Evolutionary conservation across 2,329 filamentous ascomycete genomes (phyloP).

Genomic region (Fusarium praegraminearum): DNA sequence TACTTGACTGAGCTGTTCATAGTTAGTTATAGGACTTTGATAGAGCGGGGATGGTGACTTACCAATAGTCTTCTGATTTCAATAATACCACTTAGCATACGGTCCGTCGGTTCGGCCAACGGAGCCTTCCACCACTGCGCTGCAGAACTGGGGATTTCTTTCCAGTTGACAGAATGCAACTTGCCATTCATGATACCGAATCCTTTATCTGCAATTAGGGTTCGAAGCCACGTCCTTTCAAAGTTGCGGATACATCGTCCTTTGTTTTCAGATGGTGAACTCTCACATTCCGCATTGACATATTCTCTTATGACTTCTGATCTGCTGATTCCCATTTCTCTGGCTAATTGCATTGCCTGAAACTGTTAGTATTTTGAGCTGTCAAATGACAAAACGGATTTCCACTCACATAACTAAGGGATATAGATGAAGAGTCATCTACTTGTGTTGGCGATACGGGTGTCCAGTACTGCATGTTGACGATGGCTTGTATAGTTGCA

Average conservation of each 20-base stretch:
- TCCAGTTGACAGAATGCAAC: slow-evolving; percentile 14
- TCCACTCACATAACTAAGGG: slow-evolving; percentile 2
- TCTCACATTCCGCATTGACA: slow-evolving; percentile 1
- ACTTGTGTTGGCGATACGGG: slow-evolving; percentile 6
- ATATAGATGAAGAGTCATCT: slow-evolving; percentile 15
- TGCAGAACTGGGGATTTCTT: slow-evolving; percentile 4
- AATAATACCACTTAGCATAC: slow-evolving; percentile 13
- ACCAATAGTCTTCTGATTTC: slow-evolving; percentile 15
- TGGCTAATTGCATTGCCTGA: slow-evolving; percentile 13
- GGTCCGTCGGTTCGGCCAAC: slow-evolving; percentile 10
- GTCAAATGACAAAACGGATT: fast-evolving
- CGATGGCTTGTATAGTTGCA: slow-evolving; percentile 15
- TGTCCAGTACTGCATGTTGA: slow-evolving; percentile 19
- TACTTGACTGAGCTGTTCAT: not conserved
- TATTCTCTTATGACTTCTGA: slow-evolving; percentile 13
- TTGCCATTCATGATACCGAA: slow-evolving; percentile 19
- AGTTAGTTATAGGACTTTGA: fast-evolving
- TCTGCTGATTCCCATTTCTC: slow-evolving; percentile 15
- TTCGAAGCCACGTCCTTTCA: slow-evolving; percentile 16
- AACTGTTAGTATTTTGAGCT: not conserved
- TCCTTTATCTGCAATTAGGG: slow-evolving; percentile 13
- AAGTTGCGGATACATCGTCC: slow-evolving; percentile 13
- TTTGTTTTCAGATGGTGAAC: not conserved
- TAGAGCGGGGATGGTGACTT: not conserved
- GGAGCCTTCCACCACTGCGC: slow-evolving; percentile 21